Conservation (phyloP, 129 eudicot genomes). For the Scalesia atractyloides region DNA sequence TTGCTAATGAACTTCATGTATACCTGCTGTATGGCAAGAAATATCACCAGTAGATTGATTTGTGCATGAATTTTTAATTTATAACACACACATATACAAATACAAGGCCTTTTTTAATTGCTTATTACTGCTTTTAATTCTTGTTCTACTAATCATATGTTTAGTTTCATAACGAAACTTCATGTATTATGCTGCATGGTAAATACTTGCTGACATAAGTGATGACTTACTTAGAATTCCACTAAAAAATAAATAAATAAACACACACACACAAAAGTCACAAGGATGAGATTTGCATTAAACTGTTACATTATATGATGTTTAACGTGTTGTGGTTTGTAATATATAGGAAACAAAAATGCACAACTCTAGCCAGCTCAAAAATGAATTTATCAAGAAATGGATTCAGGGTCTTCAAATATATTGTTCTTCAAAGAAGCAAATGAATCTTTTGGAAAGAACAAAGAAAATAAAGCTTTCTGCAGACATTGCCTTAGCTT, state of each 20-base stretch:
- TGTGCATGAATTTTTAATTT: not conserved
- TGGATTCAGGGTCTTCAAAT: constrained; percentile 67
- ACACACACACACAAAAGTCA: no score
- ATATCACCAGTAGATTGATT: not conserved
- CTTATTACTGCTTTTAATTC: not conserved
- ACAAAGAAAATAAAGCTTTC: constrained; percentile 68
- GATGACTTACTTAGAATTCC: no score
- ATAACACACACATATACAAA: not conserved
- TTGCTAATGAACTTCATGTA: not conserved
- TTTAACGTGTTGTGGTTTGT: not conserved
- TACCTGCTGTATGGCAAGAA: not conserved
- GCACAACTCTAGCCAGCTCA: constrained; percentile 39
- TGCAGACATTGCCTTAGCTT: constrained; percentile 83
- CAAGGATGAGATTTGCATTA: not conserved
- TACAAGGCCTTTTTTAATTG: not conserved
- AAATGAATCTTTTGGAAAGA: constrained; percentile 58
- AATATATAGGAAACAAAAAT: constrained; percentile 33
- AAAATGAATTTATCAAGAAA: constrained; percentile 57
- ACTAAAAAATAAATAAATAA: no score
- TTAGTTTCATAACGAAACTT: not conserved
- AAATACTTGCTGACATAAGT: not conserved
- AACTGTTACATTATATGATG: not conserved
- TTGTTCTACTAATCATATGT: not conserved
- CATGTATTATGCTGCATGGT: not conserved
- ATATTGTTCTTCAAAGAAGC: constrained; percentile 46